These are phyloP conservation scores for Aurantiochytrium sp. DNA, from an alignment of 108 stramenopile genomes.

Conservation along the genomic window DNA sequence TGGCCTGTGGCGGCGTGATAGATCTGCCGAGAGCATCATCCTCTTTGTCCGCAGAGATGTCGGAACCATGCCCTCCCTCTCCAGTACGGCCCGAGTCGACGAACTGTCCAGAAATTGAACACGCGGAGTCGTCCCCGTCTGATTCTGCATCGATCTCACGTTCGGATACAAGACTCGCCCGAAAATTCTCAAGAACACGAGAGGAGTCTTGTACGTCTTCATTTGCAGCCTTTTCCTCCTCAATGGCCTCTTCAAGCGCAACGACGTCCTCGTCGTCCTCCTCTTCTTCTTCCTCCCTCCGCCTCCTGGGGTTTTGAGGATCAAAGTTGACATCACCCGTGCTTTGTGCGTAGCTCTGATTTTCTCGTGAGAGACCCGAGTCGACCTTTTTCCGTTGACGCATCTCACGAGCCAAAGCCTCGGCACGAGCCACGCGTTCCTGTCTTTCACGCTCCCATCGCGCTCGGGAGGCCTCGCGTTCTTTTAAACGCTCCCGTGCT, in stretches of 20 bases:
- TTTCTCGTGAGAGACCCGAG: background rate
- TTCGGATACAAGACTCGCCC: no score
- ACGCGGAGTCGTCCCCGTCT: background rate
- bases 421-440: background rate
- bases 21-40: background rate
- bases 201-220: background rate
- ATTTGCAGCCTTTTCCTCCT: background rate
- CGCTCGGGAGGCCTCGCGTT: background rate
- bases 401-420: background rate
- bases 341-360: background rate
- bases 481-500: background rate
- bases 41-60: background rate
- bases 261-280: constrained; percentile 13
- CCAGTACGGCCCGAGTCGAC: background rate
- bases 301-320: background rate
- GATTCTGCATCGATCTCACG: no score
- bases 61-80: background rate
- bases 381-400: background rate
- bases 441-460: background rate
- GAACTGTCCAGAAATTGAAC: background rate
- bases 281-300: background rate
- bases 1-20: background rate
- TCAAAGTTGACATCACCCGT: background rate
- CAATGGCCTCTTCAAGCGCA: background rate
- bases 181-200: no score